A percentile compares a stretch with the other conserved stretches of the same genome.
These are phyloP conservation scores for Friedmanniomyces endolithicus DNA, from an alignment of 495 filamentous ascomycete genomes.

Conservation along the genomic window DNA sequence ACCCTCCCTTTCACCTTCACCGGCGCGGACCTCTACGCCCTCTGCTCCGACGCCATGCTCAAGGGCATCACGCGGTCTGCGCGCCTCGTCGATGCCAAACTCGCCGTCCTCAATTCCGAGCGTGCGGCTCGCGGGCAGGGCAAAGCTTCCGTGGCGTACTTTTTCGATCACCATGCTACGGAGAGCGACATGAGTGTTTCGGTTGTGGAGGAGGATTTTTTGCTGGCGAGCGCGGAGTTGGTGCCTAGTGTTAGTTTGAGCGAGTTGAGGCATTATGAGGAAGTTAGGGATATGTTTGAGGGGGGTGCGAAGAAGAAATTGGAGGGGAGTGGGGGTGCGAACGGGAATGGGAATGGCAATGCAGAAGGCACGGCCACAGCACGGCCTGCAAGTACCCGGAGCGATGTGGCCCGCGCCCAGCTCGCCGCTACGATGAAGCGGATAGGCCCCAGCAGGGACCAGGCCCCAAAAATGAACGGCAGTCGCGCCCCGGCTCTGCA, in stretches of 20 bases:
- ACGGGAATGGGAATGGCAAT: constrained; percentile 18
- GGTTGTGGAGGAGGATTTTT: constrained; percentile 80
- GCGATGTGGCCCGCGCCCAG: not conserved
- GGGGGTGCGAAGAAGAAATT: constrained; percentile 28
- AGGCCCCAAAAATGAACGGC: constrained; percentile 11
- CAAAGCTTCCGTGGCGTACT: constrained; percentile 74
- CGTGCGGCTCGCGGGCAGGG: constrained; percentile 20
- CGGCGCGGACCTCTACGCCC: constrained; percentile 88
- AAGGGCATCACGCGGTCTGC: constrained; percentile 94
- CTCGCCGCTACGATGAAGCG: constrained; percentile 1
- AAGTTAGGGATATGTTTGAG: constrained; percentile 73
- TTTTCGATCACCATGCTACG: constrained; percentile 83
- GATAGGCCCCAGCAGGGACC: not conserved
- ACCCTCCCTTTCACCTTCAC: constrained; percentile 89
- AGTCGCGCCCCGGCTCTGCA: constrained; percentile 28
- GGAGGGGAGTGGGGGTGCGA: constrained; percentile 8
- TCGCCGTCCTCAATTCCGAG: constrained; percentile 45
- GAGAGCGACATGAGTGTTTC: constrained; percentile 71
- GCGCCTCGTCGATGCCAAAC: constrained; percentile 69
- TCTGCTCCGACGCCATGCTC: constrained; percentile 96
- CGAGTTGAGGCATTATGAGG: constrained; percentile 83
- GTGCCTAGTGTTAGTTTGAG: constrained; percentile 88
- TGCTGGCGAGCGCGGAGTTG: constrained; percentile 65
- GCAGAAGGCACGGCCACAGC: not conserved
- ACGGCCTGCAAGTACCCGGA: constrained; percentile 6